phyloP scores from a whole-genome alignment of 2,329 filamentous ascomycete genomes.

The Rhinocladiella mackenziei region DNA sequence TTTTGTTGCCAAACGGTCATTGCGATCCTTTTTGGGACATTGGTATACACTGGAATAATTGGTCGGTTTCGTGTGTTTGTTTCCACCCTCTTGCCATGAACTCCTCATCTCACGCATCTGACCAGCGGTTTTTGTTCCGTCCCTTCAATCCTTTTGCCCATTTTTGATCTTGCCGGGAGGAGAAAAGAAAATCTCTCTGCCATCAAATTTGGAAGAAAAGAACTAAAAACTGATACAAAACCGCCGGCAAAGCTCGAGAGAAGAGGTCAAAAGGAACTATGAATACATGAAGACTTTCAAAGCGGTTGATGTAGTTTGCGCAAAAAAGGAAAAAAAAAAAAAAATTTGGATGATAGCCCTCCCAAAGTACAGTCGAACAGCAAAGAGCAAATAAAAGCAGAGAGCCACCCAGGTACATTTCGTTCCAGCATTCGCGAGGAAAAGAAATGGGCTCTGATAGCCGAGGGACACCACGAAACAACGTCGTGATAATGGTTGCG shows the following conservation, averaged over 20 bases:
- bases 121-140: too few species aligned
- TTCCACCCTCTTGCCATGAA: too few species aligned
- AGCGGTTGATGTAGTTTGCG: conserved; percentile 1
- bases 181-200: too few species aligned
- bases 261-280: conserved; percentile 12
- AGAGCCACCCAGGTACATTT: conserved; percentile 25
- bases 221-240: not conserved
- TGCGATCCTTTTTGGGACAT: too few species aligned
- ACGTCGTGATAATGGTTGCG: conserved; percentile 5
- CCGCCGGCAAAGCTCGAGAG: conserved; percentile 1
- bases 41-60: too few species aligned
- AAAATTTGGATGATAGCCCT: conserved; percentile 14
- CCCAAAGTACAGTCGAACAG: conserved; percentile 20
- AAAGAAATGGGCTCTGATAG: conserved; percentile 23
- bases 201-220: too few species aligned
- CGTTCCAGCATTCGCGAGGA: conserved; percentile 19
- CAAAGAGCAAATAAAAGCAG: conserved; percentile 13
- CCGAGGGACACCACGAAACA: conserved; percentile 14
- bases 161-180: too few species aligned
- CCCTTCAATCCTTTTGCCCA: too few species aligned
- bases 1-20: too few species aligned
- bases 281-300: conserved; percentile 10
- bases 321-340: conserved; percentile 4
- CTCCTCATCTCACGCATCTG: too few species aligned
- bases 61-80: too few species aligned